Percentiles rank a stretch among this genome's conserved stretches.
Evolutionary conservation across 2,329 filamentous ascomycete species (phyloP).

Genomic region (Fusarium sp.): DNA sequence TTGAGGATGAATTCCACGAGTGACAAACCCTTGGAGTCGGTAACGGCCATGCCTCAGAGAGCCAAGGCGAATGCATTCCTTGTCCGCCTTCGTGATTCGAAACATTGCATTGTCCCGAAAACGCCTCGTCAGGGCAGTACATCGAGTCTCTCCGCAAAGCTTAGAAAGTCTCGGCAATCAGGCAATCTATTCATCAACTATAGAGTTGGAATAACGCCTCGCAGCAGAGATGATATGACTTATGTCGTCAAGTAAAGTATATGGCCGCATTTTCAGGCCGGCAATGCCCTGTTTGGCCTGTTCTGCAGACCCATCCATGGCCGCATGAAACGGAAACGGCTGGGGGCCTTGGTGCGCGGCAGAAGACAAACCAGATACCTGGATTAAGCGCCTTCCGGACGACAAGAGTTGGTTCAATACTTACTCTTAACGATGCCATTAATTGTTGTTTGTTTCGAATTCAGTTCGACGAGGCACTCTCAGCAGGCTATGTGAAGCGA

Average conservation of each 20-base stretch:
- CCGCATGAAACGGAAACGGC: slow-evolving; percentile 7
- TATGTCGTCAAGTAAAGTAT: background rate
- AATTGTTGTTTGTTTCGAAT: background rate
- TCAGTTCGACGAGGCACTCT: slow-evolving; percentile 21
- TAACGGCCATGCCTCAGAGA: background rate
- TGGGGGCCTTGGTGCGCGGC: slow-evolving; percentile 19
- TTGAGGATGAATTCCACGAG: background rate
- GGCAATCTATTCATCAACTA: background rate
- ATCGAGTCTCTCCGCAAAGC: background rate
- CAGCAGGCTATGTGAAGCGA: slow-evolving; percentile 1
- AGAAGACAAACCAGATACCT: slow-evolving; percentile 38
- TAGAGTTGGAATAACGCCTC: slow-evolving; percentile 8
- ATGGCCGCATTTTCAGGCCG: slow-evolving; percentile 7
- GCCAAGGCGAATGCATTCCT: slow-evolving; percentile 7
- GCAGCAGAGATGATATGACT: background rate
- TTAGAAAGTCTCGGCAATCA: background rate
- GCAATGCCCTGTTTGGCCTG: slow-evolving; percentile 3
- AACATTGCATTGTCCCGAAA: background rate
- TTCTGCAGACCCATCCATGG: slow-evolving; percentile 10
- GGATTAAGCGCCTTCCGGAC: slow-evolving; percentile 32
- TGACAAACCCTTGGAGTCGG: background rate
- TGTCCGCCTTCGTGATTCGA: background rate
- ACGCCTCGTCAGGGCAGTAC: background rate
- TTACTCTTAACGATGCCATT: background rate
- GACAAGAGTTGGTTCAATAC: slow-evolving; percentile 2